These are phyloP conservation scores for Austroboletus novae-zelandiae DNA, from an alignment of 1,284 basidiomycete genomes.

Conservation along the genomic window DNA sequence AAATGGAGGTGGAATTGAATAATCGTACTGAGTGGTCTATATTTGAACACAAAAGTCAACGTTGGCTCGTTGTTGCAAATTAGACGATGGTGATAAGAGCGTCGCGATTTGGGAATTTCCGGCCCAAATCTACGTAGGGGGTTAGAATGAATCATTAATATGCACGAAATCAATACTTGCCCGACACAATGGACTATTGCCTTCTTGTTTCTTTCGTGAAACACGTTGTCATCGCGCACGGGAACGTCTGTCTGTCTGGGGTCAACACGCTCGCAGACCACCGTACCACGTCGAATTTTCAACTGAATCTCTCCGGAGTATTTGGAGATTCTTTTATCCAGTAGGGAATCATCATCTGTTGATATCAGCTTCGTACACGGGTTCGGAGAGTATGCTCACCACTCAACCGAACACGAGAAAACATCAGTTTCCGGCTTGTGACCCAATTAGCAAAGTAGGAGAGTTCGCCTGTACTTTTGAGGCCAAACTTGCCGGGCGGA, in stretches of 20 bases:
- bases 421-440: conserved; percentile 7
- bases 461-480: background rate
- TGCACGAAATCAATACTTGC: conserved; percentile 1
- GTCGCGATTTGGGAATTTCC: background rate
- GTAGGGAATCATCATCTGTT: conserved; percentile 21
- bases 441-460: background rate
- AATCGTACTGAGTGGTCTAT: conserved; percentile 12
- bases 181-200: conserved; percentile 11
- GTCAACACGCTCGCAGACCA: accelerated
- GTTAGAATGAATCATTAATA: background rate
- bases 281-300: conserved; percentile 2
- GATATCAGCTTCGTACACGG: background rate
- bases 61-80: conserved; percentile 1
- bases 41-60: conserved; percentile 20
- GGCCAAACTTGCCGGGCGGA: background rate
- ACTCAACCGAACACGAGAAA: conserved; percentile 14
- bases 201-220: conserved; percentile 17
- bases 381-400: conserved; percentile 1
- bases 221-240: background rate
- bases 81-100: background rate
- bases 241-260: accelerated
- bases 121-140: conserved; percentile 6
- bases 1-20: background rate
- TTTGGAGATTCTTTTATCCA: conserved; percentile 7
- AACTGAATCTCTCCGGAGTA: conserved; percentile 13